Conservation (phyloP, 1,139 yeast genomes). For the Zygosaccharomyces sapae region DNA sequence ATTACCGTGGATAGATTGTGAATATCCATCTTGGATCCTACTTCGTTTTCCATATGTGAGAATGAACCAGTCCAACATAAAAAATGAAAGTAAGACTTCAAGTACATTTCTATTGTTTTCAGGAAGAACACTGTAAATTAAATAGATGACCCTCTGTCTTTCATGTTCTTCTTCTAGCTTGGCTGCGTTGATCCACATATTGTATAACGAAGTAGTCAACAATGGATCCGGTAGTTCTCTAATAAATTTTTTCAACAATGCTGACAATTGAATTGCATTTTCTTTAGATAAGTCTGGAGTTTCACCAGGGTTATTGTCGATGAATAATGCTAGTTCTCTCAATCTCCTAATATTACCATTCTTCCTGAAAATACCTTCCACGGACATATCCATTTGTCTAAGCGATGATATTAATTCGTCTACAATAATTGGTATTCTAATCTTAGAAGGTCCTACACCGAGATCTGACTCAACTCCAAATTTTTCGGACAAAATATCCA, state of each 20-base stretch:
- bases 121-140: slow-evolving; percentile 79
- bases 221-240: slow-evolving; percentile 92
- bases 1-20: slow-evolving; percentile 94
- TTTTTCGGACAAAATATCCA: slow-evolving; percentile 64
- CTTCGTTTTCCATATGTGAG: slow-evolving; percentile 79
- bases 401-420: slow-evolving; percentile 83
- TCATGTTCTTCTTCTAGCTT: slow-evolving; percentile 46
- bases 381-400: slow-evolving; percentile 90
- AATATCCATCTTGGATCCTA: slow-evolving; percentile 94
- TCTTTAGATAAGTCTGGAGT: slow-evolving; percentile 73
- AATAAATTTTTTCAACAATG: slow-evolving; percentile 83
- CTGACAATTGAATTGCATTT: slow-evolving; percentile 90
- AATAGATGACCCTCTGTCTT: slow-evolving; percentile 57
- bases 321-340: slow-evolving; percentile 66
- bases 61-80: slow-evolving; percentile 96
- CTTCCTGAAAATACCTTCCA: slow-evolving; percentile 93
- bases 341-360: slow-evolving; percentile 90
- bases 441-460: slow-evolving; percentile 79
- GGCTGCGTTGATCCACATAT: slow-evolving; percentile 77
- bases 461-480: slow-evolving; percentile 84
- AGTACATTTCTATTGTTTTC: slow-evolving; percentile 76
- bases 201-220: slow-evolving; percentile 70
- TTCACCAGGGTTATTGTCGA: slow-evolving; percentile 69
- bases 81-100: slow-evolving; percentile 80
- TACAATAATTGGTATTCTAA: slow-evolving; percentile 78